phyloP scores from a whole-genome alignment of 768 basidiomycete genomes.

The Mycena leptocephala region DNA sequence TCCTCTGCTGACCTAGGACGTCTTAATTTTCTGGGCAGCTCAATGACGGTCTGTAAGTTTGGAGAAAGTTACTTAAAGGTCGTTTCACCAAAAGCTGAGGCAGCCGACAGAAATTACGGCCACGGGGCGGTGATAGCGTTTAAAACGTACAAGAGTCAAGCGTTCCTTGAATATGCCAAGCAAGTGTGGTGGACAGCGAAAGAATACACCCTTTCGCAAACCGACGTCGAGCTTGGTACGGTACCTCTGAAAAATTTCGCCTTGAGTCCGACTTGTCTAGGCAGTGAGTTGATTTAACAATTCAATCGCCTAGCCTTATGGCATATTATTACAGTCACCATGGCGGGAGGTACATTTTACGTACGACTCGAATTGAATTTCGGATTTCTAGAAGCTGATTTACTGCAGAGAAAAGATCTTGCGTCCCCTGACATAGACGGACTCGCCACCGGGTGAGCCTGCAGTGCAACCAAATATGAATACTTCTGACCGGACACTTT shows the following conservation, averaged over 20 bases:
- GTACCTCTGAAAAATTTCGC: background rate
- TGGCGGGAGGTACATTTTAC: background rate
- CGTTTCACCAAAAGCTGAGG: background rate
- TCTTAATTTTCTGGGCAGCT: background rate
- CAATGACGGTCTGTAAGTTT: background rate
- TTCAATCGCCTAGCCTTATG: background rate
- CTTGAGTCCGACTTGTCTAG: background rate
- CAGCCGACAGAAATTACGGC: background rate
- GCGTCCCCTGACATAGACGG: background rate
- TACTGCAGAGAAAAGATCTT: background rate
- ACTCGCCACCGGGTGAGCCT: background rate
- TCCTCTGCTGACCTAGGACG: background rate
- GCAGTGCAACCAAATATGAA: too few species aligned
- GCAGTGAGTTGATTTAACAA: background rate
- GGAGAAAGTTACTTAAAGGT: rapidly evolving
- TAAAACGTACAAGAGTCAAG: background rate
- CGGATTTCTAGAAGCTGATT: background rate
- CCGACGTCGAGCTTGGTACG: background rate
- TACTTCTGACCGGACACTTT: background rate
- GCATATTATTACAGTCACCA: background rate
- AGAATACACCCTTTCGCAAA: background rate
- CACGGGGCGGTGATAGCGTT: background rate
- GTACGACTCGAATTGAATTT: background rate
- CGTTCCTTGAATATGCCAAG: background rate
- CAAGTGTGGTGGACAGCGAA: slow-evolving; percentile 10